These are phyloP conservation scores for Prorocentrum cordatum DNA, from an alignment of 169 alveolate genomes.

Conservation along the genomic window DNA sequence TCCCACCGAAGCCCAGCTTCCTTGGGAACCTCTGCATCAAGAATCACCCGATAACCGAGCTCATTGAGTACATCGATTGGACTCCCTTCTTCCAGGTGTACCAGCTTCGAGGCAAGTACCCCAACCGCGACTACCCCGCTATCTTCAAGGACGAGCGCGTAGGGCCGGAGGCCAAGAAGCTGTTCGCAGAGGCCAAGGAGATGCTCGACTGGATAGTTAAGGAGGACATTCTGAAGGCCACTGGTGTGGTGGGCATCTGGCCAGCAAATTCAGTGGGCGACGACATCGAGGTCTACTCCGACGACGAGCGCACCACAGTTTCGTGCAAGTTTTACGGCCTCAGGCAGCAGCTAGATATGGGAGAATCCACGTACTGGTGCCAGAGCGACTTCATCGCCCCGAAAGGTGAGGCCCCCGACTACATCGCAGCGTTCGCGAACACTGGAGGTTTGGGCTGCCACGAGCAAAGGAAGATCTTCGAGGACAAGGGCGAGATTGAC, in stretches of 20 bases:
- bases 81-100: constrained; percentile 65
- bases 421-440: constrained; percentile 36
- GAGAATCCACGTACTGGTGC: constrained; percentile 63
- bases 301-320: constrained; percentile 11
- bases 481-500: constrained; percentile 56
- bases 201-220: constrained; percentile 33
- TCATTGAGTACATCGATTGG: constrained; percentile 62
- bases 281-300: constrained; percentile 50
- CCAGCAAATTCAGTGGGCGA: constrained; percentile 37
- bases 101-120: constrained; percentile 67
- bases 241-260: constrained; percentile 34
- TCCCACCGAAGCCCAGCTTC: constrained; percentile 31
- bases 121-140: constrained; percentile 63
- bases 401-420: constrained; percentile 33
- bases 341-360: constrained; percentile 62
- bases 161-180: constrained; percentile 58
- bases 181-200: constrained; percentile 58
- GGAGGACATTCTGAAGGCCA: constrained; percentile 33
- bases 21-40: constrained; percentile 24
- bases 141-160: constrained; percentile 64
- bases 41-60: constrained; percentile 32
- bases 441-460: constrained; percentile 63
- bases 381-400: constrained; percentile 57
- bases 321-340: constrained; percentile 50
- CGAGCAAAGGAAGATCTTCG: constrained; percentile 45